phyloP scores from a whole-genome alignment of 2,329 filamentous ascomycete genomes.

The Fusarium papillatum region DNA sequence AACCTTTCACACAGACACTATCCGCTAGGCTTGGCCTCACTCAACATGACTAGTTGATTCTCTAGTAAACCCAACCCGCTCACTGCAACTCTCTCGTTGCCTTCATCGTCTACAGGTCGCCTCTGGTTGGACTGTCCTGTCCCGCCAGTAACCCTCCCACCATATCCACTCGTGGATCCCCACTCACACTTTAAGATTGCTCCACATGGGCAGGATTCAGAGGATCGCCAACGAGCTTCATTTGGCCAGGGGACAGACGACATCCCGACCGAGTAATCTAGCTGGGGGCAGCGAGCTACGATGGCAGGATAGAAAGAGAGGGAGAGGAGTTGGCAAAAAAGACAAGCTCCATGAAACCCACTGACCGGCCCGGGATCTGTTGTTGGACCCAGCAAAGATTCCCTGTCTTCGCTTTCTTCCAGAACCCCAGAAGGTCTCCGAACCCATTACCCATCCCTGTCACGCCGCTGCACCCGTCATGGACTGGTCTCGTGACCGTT shows the following conservation, averaged over 20 bases:
- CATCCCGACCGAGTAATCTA: background rate
- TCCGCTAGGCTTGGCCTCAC: conserved; percentile 14
- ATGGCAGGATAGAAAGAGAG: background rate
- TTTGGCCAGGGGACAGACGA: conserved; percentile 17
- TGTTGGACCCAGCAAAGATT: conserved; percentile 8
- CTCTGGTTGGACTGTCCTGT: conserved; percentile 18
- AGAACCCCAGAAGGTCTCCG: conserved; percentile 19
- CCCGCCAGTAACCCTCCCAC: conserved; percentile 1
- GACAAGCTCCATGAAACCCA: conserved; percentile 31
- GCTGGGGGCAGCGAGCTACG: background rate
- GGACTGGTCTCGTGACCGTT: conserved; percentile 35
- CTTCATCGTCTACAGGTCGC: conserved; percentile 1
- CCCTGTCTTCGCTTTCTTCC: conserved; percentile 23
- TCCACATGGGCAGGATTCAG: conserved; percentile 27
- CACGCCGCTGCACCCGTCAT: conserved; percentile 7
- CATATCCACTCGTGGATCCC: conserved; percentile 11
- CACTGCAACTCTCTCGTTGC: background rate
- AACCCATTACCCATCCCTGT: background rate
- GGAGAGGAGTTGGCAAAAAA: conserved; percentile 14
- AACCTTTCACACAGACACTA: conserved; percentile 16
- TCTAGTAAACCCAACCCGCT: conserved; percentile 7
- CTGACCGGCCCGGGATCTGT: conserved; percentile 22
- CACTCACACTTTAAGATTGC: conserved; percentile 12
- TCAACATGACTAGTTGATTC: conserved; percentile 24
- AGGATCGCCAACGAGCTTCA: conserved; percentile 34